Evolutionary conservation across 495 filamentous ascomycete genomes (phyloP).

Genomic region (Pseudotulostoma volvatum): DNA sequence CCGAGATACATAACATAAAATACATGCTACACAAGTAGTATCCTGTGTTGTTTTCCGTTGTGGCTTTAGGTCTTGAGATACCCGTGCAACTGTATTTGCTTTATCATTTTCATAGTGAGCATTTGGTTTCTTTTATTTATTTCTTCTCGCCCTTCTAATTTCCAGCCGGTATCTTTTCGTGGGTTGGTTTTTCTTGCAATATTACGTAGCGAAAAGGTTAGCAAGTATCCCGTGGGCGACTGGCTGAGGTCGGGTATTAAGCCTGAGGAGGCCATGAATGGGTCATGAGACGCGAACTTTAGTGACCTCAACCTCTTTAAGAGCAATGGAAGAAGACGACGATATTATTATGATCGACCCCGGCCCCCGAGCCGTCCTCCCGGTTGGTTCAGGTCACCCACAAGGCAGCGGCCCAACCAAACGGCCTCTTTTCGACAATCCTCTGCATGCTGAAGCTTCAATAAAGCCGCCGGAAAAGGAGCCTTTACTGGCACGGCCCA

Average conservation of each 20-base stretch:
- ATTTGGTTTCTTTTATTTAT: background rate
- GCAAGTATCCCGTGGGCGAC: background rate
- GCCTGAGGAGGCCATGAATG: background rate
- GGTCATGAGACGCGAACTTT: background rate
- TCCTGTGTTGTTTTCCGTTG: too few relatives aligned
- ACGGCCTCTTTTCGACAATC: constrained; percentile 10
- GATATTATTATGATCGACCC: constrained; percentile 27
- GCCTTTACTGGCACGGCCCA: background rate
- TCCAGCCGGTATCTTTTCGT: background rate
- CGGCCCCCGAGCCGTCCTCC: constrained; percentile 9
- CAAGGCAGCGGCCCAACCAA: constrained; percentile 1
- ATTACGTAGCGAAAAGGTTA: background rate
- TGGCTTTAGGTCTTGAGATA: constrained; percentile 4
- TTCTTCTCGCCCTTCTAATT: constrained; percentile 4
- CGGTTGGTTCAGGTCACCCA: constrained; percentile 8
- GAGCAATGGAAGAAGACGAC: constrained; percentile 22
- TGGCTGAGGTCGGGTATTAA: background rate
- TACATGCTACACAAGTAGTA: too few relatives aligned
- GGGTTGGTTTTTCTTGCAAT: background rate
- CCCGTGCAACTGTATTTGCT: constrained; percentile 3
- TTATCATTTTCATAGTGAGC: constrained; percentile 3
- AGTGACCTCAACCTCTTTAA: background rate
- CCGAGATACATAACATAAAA: too few relatives aligned
- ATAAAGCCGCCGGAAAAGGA: background rate
- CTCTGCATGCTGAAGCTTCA: constrained; percentile 3